These are phyloP conservation scores for Lipomyces oligophaga DNA, from an alignment of 805 yeast genomes.

Conservation along the genomic window DNA sequence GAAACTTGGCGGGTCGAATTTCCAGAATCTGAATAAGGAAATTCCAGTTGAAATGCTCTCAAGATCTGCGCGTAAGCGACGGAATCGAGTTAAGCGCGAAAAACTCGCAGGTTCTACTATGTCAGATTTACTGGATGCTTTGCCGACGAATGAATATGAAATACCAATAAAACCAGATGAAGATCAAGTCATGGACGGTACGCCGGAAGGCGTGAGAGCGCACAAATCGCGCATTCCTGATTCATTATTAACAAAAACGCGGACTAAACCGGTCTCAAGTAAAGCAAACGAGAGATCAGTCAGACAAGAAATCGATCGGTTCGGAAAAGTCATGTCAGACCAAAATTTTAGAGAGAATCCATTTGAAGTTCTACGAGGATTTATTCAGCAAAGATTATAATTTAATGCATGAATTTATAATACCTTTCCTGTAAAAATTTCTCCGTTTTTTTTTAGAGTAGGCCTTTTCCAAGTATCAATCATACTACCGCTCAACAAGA, in stretches of 20 bases:
- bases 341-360: conserved; percentile 55
- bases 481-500: no score
- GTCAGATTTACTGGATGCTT: conserved; percentile 18
- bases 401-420: no score
- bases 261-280: conserved; percentile 16
- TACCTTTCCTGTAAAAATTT: no score
- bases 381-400: conserved; percentile 42
- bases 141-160: conserved; percentile 1
- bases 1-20: background rate
- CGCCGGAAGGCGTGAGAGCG: background rate
- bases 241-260: background rate
- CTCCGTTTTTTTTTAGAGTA: no score
- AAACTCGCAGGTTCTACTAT: conserved; percentile 18
- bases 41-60: conserved; percentile 5
- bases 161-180: conserved; percentile 8
- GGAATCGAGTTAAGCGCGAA: conserved; percentile 7
- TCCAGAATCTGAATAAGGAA: background rate
- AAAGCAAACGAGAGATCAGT: conserved; percentile 45
- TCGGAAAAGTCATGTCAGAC: conserved; percentile 55
- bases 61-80: conserved; percentile 20
- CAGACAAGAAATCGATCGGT: conserved; percentile 54
- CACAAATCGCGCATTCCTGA: background rate
- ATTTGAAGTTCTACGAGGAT: conserved; percentile 60
- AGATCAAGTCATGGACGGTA: conserved; percentile 3
- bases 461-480: no score